Conservation (phyloP, 257 asterid species). For the Asclepias syriaca region DNA sequence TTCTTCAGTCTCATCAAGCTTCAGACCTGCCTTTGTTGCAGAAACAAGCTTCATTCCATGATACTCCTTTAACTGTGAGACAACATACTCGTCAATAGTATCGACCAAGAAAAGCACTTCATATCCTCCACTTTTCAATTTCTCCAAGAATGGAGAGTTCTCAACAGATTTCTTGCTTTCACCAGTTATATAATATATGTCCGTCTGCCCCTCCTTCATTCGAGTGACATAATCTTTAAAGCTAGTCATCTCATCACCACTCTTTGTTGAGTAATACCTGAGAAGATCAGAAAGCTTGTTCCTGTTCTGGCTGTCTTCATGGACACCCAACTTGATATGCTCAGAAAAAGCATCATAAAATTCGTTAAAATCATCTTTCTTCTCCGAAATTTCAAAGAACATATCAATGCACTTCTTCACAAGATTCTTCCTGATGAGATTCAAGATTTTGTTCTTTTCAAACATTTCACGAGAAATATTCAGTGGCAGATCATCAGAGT, state of each 20-base stretch:
- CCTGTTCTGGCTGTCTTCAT: conserved; percentile 41
- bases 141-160: conserved; percentile 39
- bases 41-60: conserved; percentile 38
- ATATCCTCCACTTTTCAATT: conserved; percentile 37
- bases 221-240: conserved; percentile 38
- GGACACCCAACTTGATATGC: conserved; percentile 43
- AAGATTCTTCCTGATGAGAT: conserved; percentile 37
- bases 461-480: conserved; percentile 40
- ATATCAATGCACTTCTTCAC: conserved; percentile 47
- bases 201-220: conserved; percentile 42
- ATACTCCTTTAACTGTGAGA: conserved; percentile 35
- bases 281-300: conserved; percentile 35
- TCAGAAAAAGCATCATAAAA: conserved; percentile 42
- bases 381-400: conserved; percentile 44
- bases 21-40: conserved; percentile 37
- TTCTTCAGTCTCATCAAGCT: conserved; percentile 31
- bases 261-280: conserved; percentile 35
- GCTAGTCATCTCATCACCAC: conserved; percentile 40
- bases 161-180: conserved; percentile 48
- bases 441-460: conserved; percentile 41
- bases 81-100: conserved; percentile 40
- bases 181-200: conserved; percentile 36
- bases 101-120: conserved; percentile 43
- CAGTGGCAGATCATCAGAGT: conserved; percentile 41
- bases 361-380: conserved; percentile 39